phyloP scores from a whole-genome alignment of 2,329 filamentous ascomycete genomes.

The Paecilomyces niveus region DNA sequence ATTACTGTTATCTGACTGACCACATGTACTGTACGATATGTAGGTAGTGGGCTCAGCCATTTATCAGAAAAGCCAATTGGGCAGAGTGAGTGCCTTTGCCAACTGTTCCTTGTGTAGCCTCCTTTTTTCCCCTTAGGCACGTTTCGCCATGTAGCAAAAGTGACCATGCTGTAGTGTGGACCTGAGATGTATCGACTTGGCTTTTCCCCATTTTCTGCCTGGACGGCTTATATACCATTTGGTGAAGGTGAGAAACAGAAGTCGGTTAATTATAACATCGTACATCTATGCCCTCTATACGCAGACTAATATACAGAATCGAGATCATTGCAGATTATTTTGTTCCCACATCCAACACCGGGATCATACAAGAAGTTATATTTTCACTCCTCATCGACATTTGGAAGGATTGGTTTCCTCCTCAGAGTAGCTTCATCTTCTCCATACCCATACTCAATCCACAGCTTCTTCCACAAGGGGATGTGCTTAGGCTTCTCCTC shows the following conservation, averaged over 20 bases:
- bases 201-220: background rate
- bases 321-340: background rate
- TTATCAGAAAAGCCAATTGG: background rate
- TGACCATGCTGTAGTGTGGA: too few relatives aligned
- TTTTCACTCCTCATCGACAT: conserved; percentile 26
- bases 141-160: too few relatives aligned
- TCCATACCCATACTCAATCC: conserved; percentile 35
- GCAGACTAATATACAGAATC: background rate
- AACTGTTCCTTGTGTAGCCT: background rate
- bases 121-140: too few relatives aligned
- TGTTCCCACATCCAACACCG: background rate
- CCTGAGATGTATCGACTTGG: too few relatives aligned
- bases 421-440: conserved; percentile 32
- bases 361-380: conserved; percentile 3
- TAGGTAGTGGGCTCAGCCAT: background rate
- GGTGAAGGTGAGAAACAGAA: background rate
- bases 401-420: conserved; percentile 34
- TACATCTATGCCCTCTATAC: background rate
- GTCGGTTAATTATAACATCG: background rate
- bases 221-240: background rate
- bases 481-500: conserved; percentile 40
- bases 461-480: conserved; percentile 31
- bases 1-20: background rate
- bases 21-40: background rate
- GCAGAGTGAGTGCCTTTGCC: background rate